phyloP scores from a whole-genome alignment of 2,329 filamentous ascomycete species.

The Epichloe hybrida region DNA sequence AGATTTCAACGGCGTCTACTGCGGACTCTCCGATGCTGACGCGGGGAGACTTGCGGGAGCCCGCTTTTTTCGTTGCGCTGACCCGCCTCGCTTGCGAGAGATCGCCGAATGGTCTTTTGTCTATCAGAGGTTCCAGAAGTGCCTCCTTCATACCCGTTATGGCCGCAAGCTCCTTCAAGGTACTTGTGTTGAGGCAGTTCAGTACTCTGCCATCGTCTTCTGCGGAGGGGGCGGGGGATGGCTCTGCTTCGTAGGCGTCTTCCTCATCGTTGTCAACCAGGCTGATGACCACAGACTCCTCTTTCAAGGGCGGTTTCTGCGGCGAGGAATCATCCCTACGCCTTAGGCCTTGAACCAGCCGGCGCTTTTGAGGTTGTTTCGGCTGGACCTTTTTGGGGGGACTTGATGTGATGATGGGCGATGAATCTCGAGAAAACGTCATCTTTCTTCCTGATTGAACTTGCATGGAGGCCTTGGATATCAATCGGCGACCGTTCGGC shows the following conservation, averaged over 20 bases:
- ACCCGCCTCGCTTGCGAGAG: conserved; percentile 55
- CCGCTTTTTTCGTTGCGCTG: conserved; percentile 35
- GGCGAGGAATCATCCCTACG: conserved; percentile 13
- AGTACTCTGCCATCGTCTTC: conserved; percentile 42
- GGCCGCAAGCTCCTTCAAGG: conserved; percentile 62
- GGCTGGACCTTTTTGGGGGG: conserved; percentile 15
- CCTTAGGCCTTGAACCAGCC: conserved; percentile 24
- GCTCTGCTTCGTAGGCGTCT: conserved; percentile 26
- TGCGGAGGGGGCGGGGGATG: conserved; percentile 16
- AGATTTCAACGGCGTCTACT: conserved; percentile 46
- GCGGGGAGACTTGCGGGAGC: conserved; percentile 31
- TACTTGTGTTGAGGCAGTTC: conserved; percentile 71
- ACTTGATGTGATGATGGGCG: conserved; percentile 13
- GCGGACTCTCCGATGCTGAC: conserved; percentile 38
- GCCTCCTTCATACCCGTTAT: conserved; percentile 63
- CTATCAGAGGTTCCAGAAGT: conserved; percentile 54
- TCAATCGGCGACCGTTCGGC: conserved; percentile 14
- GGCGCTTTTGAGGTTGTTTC: conserved; percentile 12
- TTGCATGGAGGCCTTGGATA: conserved; percentile 18
- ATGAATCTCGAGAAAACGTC: conserved; percentile 8
- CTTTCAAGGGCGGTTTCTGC: conserved; percentile 12
- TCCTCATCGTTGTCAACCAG: conserved; percentile 28
- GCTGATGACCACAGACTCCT: conserved; percentile 21
- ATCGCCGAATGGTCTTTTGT: conserved; percentile 58
- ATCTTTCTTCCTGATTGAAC: conserved; percentile 7